phyloP scores from a whole-genome alignment of 169 alveolate genomes.

The Plasmodium inui region DNA sequence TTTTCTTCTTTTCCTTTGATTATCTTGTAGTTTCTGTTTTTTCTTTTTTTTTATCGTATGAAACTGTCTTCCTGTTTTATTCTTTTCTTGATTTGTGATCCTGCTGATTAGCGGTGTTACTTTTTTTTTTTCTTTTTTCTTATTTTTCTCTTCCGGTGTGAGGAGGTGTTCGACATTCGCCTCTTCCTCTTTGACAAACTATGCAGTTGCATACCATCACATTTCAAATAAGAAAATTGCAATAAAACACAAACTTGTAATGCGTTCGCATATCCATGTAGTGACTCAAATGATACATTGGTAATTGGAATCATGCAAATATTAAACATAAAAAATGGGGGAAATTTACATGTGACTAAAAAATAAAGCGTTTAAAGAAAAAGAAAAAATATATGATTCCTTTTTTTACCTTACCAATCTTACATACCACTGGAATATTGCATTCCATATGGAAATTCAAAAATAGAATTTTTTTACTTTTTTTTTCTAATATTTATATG shows the following conservation, averaged over 20 bases:
- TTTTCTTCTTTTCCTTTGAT: slow-evolving; percentile 9
- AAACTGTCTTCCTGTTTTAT: not conserved
- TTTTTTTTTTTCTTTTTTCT: not conserved
- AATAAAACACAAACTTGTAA: not conserved
- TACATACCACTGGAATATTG: not conserved
- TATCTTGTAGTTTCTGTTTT: not conserved
- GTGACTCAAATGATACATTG: not conserved
- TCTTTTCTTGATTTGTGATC: not conserved
- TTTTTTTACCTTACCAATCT: not conserved
- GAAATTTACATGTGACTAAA: not conserved
- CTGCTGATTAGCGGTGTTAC: not conserved
- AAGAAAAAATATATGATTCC: not conserved
- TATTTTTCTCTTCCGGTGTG: not conserved
- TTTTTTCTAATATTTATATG: not conserved
- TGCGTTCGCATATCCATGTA: not conserved
- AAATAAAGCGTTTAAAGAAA: not conserved
- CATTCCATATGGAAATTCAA: not conserved
- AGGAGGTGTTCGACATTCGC: not conserved
- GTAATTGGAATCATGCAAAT: not conserved
- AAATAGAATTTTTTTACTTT: not conserved
- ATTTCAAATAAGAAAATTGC: not conserved
- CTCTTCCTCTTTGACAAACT: not conserved
- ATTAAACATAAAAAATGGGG: not conserved
- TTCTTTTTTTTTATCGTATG: not conserved
- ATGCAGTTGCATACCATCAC: slow-evolving; percentile 14